Percentiles rank a stretch among this genome's conserved stretches.
These are phyloP conservation scores for Zanthoxylum bungeanum DNA, from an alignment of 345 rosid species.

Conservation along the genomic window DNA sequence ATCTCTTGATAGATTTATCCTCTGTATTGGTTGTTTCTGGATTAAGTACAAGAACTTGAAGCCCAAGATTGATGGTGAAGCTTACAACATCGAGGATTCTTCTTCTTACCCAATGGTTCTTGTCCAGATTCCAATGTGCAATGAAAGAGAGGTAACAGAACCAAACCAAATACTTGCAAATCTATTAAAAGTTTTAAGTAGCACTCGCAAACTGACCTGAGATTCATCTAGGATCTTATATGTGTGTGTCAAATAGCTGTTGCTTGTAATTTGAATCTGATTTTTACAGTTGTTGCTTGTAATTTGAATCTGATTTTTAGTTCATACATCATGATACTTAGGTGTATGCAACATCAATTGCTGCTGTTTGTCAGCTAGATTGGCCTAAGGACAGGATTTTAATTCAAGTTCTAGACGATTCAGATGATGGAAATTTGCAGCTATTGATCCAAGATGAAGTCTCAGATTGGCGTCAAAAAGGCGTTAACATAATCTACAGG, in stretches of 20 bases:
- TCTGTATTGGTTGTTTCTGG: constrained; percentile 87
- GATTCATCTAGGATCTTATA: too few species aligned
- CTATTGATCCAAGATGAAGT: constrained; percentile 76
- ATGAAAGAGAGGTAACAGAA: constrained; percentile 70
- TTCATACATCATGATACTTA: constrained; percentile 12
- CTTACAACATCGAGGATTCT: constrained; percentile 54
- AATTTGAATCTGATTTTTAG: constrained; percentile 4
- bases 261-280: background rate
- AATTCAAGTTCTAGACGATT: constrained; percentile 89
- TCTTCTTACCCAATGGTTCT: constrained; percentile 79
- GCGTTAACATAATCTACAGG: constrained; percentile 75
- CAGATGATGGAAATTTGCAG: constrained; percentile 63
- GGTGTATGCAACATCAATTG: constrained; percentile 83
- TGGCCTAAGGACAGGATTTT: constrained; percentile 83
- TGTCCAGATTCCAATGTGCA: constrained; percentile 98
- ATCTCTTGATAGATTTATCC: constrained; percentile 71
- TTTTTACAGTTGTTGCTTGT: background rate
- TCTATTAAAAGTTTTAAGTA: too few species aligned
- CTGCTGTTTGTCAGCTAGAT: constrained; percentile 77
- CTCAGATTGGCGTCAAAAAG: constrained; percentile 61
- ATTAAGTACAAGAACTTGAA: constrained; percentile 67
- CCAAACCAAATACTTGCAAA: background rate
- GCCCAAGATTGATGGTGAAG: constrained; percentile 49
- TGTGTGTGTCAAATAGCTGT: too few species aligned
- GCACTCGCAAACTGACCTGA: too few species aligned